A percentile compares a stretch with the other conserved stretches of the same genome.
These are phyloP conservation scores for Chlorokybus atmophyticus DNA, from an alignment of 139 green algal genomes.

Conservation along the genomic window DNA sequence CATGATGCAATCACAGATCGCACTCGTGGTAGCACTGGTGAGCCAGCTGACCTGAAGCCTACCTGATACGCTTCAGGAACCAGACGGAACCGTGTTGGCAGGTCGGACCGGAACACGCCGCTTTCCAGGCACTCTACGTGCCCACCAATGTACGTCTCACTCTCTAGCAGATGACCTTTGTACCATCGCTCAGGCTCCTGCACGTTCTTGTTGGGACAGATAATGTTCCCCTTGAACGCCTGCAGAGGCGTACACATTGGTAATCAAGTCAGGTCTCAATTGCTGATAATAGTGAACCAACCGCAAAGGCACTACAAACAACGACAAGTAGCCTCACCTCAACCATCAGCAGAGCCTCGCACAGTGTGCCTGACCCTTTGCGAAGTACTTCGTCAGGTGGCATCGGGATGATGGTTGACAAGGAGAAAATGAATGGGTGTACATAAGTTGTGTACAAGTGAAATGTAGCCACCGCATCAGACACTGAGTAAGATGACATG, in stretches of 20 bases:
- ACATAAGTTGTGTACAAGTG: slow-evolving; percentile 99
- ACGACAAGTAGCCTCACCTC: slow-evolving; percentile 13
- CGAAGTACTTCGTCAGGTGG: slow-evolving; percentile 90
- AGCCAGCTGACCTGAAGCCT: too few relatives aligned
- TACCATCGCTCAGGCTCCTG: slow-evolving; percentile 50
- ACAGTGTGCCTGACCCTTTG: slow-evolving; percentile 90
- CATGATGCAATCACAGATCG: too few relatives aligned
- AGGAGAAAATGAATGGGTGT: slow-evolving; percentile 97
- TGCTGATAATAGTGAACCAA: slow-evolving; percentile 2
- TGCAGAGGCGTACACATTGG: slow-evolving; percentile 1
- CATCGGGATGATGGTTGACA: slow-evolving; percentile 96
- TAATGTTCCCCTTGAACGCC: slow-evolving; percentile 54
- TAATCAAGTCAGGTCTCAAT: background rate
- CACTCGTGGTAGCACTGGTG: too few relatives aligned
- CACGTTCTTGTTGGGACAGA: slow-evolving; percentile 92
- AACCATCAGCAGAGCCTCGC: slow-evolving; percentile 96
- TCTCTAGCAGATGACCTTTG: slow-evolving; percentile 72
- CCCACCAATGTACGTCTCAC: slow-evolving; percentile 97
- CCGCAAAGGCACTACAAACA: background rate
- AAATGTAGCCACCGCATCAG: slow-evolving; percentile 90
- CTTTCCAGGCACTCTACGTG: slow-evolving; percentile 73
- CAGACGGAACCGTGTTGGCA: slow-evolving; percentile 79
- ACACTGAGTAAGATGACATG: slow-evolving; percentile 95
- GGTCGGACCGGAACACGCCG: slow-evolving; percentile 87
- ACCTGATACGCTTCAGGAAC: too few relatives aligned